Base-by-base conservation (phyloP, 495 filamentous ascomycete species). In the Penicillium fimorum region DNA sequence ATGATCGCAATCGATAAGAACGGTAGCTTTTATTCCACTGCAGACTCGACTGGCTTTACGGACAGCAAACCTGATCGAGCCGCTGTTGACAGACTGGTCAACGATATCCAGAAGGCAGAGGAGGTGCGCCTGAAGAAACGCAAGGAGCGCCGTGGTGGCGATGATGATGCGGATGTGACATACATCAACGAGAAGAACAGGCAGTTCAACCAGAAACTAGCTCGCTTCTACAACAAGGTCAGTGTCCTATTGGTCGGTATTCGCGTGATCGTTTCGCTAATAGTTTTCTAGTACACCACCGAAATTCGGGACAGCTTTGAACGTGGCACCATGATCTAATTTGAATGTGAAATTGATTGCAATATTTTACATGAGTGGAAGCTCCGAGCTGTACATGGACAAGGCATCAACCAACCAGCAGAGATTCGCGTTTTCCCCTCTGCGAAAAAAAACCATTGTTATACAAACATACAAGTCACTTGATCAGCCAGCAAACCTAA, bases 141-240 rank as follows among this genome's bases (percentile, higher is more conserved):
- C 60, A 86, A 82, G 67, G 89, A 92, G 56, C 81, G 91, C 53
- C 84, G 81, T 71, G 84, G 82, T 71, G 84, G 82, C 13, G 83
- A 89, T 59, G 88, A 90, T 22, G 90, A 92, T 33, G 84, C 82
- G 25, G 94, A 98, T 69, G 90, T 97, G 56, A 97, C 95, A 10
- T 97, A 95, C 74, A 98, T 98, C 81, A 98, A 98, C 72, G 91
- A 96, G 73, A 97, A 97, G 87, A 96, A 96, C 79, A 96, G 96
- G 79, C 90, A 96, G 78, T 97, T 98, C 78, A 98, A 98, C 82
- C 87, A 94, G 76, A 97, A 97, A 76, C 73, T 98, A 73, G 79
- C 85, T 47, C 82, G 95, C 62, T 97, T 96, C 71, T 98, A 98
- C 73, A 92, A 97, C 77, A 96, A 96, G 82, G 84, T 87, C 76